phyloP scores from a whole-genome alignment of 2,329 filamentous ascomycete species.

The Colletotrichum nymphaeae region DNA sequence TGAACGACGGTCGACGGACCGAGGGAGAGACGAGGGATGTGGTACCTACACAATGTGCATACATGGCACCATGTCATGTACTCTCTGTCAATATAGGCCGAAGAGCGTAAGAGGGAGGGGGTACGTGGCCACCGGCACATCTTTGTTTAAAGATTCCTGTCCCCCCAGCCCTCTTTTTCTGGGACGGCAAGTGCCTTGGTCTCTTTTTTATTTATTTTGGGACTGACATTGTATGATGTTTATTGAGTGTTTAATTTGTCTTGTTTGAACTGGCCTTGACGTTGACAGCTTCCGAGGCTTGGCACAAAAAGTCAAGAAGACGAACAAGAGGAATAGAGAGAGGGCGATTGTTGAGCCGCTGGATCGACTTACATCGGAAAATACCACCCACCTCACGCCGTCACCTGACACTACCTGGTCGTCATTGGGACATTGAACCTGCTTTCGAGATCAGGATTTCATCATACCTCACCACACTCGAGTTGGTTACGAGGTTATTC shows the following conservation, averaged over 20 bases:
- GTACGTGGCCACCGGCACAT: neutral
- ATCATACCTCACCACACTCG: neutral
- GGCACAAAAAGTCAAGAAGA: neutral
- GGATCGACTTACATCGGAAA: constrained; percentile 30
- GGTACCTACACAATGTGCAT: neutral
- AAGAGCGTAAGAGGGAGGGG: neutral
- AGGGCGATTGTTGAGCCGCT: constrained; percentile 28
- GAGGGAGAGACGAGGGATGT: neutral
- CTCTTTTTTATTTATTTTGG: constrained; percentile 9
- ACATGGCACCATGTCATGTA: neutral
- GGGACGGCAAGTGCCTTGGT: neutral
- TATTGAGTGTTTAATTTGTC: constrained; percentile 31
- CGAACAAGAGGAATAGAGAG: neutral
- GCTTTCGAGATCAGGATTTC: neutral
- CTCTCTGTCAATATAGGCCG: neutral
- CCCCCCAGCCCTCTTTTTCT: neutral
- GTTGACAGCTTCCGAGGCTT: constrained; percentile 24
- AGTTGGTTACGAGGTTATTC: neutral
- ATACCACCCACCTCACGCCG: neutral
- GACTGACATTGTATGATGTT: constrained; percentile 21
- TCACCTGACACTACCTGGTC: neutral
- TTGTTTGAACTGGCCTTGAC: constrained; percentile 30
- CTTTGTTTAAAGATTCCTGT: constrained; percentile 28
- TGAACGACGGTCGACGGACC: neutral
- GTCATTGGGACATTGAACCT: neutral